Base-by-base conservation (phyloP, 257 asterid species). In the Apocynum venetum region DNA sequence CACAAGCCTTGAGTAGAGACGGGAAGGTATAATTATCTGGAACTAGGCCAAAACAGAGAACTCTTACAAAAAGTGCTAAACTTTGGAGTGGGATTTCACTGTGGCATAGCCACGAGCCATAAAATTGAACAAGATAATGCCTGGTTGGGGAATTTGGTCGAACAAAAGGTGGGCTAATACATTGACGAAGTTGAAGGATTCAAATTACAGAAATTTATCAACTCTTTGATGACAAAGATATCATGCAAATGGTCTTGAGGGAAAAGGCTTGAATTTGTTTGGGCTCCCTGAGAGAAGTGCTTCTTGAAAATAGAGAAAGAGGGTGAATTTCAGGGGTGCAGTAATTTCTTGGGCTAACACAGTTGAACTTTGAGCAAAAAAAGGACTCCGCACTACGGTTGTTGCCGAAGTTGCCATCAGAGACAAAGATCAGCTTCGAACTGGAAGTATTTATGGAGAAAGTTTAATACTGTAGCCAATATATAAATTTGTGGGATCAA, bases 21-120 rank as follows among this genome's bases (percentile, higher is more conserved):
- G 86, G 89, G 77, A 85, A 85, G 36, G 86, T 83, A 69, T 85
- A 85, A 44, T 67, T 59, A 83, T 85, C 89, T 8, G 87, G 86
- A 20, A 70, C 56, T 17, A 78, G 44, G 71, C 78, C 82, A 13
- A 56, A 78, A n/a, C 65, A 25, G 3, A 80, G 71, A 48, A 85
- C 56, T 60, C 76, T 68, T 40, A 69, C 67, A 46, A 83, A 83
- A 44, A 73, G 73, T 46, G 75, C n/a, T 20, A 85, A 78, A 40
- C 76, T 83, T 46, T 76, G 77, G 52, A 83, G 73, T 17, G 89
- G 83, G 41, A 72, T 80, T 60, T 74, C 85, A 31, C 84, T 78
- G 46, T 71, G 83, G 89, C 83, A 76, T 78, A 83, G 25, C 89
- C 85, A 36, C 82, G 87, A 52, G 89, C 89, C 82, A 85, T 73